A percentile compares a stretch with the other conserved stretches of the same genome.
Conservation (phyloP, 2,329 filamentous ascomycete genomes). For the Phaeosphaeriaceae sp. region DNA sequence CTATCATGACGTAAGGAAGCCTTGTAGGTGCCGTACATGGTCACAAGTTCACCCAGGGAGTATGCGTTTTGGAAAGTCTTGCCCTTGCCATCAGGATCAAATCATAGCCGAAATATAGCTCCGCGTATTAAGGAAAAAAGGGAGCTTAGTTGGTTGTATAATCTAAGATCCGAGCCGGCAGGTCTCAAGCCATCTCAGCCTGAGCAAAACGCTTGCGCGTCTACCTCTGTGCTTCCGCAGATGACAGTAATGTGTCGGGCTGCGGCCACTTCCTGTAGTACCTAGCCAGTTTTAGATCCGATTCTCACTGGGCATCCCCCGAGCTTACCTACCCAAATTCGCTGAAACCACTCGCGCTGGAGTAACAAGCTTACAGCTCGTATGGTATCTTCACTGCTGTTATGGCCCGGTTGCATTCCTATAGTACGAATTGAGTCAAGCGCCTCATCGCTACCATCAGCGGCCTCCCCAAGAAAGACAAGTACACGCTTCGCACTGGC, state of each 20-base stretch:
- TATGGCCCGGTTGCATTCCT: background rate
- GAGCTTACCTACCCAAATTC: constrained; percentile 10
- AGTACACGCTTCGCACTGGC: constrained; percentile 14
- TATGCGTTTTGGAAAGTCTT: constrained; percentile 2
- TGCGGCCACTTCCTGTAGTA: constrained; percentile 23
- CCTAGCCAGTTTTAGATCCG: constrained; percentile 5
- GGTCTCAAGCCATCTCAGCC: constrained; percentile 6
- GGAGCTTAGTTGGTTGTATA: background rate
- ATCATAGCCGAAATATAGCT: constrained; percentile 13
- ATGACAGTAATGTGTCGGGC: constrained; percentile 15
- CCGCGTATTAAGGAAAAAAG: constrained; percentile 11
- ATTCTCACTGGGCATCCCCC: background rate
- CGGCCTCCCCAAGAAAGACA: constrained; percentile 21
- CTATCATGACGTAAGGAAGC: constrained; percentile 14
- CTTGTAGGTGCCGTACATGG: constrained; percentile 17
- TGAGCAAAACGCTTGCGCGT: constrained; percentile 17
- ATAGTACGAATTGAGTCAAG: constrained; percentile 4
- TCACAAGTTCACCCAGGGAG: constrained; percentile 13
- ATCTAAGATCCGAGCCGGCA: background rate
- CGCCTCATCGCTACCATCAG: constrained; percentile 8
- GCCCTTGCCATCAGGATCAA: background rate
- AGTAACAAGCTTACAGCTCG: background rate
- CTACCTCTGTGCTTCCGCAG: constrained; percentile 14
- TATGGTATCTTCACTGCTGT: background rate
- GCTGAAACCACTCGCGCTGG: constrained; percentile 11